Evolutionary conservation across 2,329 filamentous ascomycete species (phyloP).

Genomic region (Penicillium sp.): DNA sequence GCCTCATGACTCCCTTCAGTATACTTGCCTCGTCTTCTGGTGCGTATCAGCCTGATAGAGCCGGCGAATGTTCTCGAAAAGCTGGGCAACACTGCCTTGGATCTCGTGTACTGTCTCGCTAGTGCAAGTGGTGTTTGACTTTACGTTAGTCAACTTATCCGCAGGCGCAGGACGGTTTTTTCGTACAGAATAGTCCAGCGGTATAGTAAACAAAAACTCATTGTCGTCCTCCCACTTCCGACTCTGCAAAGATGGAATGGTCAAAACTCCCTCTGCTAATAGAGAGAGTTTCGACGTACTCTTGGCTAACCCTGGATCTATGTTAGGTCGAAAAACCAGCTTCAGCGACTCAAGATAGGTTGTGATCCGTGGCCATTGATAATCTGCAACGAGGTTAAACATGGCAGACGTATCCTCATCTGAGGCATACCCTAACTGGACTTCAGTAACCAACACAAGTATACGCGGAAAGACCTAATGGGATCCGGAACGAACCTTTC

Average conservation of each 20-base stretch:
- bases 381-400: neutral
- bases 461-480: neutral
- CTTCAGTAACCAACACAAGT: neutral
- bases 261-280: neutral
- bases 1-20: too few relatives aligned
- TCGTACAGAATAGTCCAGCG: neutral
- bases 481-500: neutral
- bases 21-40: too few relatives aligned
- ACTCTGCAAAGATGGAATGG: neutral
- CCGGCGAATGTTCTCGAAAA: too few relatives aligned
- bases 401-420: neutral
- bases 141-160: too few relatives aligned
- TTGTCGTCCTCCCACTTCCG: neutral
- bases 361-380: neutral
- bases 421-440: neutral
- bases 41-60: too few relatives aligned
- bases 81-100: too few relatives aligned
- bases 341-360: neutral
- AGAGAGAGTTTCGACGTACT: neutral
- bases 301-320: neutral
- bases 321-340: neutral
- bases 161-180: neutral
- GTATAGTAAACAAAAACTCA: neutral
- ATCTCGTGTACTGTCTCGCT: too few relatives aligned
- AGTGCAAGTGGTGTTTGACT: too few relatives aligned